phyloP scores from a whole-genome alignment of 495 filamentous ascomycete species.

The Penicillium cataractarum region DNA sequence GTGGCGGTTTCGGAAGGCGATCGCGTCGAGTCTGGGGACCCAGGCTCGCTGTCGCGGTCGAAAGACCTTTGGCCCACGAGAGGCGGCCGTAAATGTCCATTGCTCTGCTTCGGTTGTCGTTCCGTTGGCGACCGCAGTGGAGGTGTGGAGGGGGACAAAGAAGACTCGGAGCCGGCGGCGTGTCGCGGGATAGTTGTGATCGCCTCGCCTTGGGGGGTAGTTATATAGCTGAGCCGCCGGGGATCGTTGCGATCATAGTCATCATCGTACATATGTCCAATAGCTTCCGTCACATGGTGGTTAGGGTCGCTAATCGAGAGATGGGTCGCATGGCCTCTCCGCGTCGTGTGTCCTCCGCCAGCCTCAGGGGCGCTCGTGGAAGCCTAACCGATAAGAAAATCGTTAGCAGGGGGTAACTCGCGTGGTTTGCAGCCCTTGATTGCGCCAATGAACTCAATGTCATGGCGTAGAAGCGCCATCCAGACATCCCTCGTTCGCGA shows the following conservation, averaged over 20 bases:
- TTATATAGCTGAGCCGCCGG: conserved; percentile 66
- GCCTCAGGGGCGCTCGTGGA: conserved; percentile 56
- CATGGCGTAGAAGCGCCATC: background rate
- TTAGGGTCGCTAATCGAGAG: conserved; percentile 77
- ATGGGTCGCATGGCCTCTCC: conserved; percentile 66
- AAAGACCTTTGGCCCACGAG: conserved; percentile 47
- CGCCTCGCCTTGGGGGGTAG: conserved; percentile 53
- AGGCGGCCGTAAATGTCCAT: conserved; percentile 47
- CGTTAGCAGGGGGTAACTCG: conserved; percentile 13
- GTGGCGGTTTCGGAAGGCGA: conserved; percentile 69
- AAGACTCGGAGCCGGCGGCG: conserved; percentile 52
- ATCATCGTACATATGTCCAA: conserved; percentile 93
- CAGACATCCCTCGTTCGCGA: background rate
- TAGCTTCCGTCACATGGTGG: conserved; percentile 98
- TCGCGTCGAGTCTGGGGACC: conserved; percentile 62
- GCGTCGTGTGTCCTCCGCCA: conserved; percentile 55
- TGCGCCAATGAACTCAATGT: background rate
- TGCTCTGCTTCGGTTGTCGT: conserved; percentile 32
- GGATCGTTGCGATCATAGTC: conserved; percentile 68
- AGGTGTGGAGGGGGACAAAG: conserved; percentile 38
- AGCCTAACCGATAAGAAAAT: conserved; percentile 40
- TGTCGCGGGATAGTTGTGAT: conserved; percentile 49
- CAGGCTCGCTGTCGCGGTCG: conserved; percentile 53
- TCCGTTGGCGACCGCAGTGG: conserved; percentile 26
- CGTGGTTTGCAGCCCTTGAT: background rate